Evolutionary conservation across 2,329 filamentous ascomycete species (phyloP).

Genomic region (Trichophyton rubrum): DNA sequence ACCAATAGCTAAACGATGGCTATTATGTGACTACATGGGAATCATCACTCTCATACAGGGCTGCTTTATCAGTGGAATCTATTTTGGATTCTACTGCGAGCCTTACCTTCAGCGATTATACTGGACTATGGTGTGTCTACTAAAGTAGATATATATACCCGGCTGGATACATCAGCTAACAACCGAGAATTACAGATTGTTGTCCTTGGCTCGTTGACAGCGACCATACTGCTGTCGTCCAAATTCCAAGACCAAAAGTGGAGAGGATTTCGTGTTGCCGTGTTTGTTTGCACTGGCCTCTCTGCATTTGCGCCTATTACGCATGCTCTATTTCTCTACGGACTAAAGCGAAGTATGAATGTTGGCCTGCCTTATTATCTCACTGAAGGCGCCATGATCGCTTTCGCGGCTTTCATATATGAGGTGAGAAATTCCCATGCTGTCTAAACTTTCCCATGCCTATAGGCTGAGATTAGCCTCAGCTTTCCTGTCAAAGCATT

Average conservation of each 20-base stretch:
- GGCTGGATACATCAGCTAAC: background rate
- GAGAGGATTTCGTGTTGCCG: slow-evolving; percentile 18
- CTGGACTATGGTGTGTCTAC: slow-evolving; percentile 26
- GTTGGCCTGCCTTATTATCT: background rate
- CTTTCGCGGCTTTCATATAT: background rate
- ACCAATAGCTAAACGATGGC: slow-evolving; percentile 16
- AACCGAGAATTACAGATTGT: slow-evolving; percentile 17
- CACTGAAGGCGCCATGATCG: background rate
- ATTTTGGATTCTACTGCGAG: slow-evolving; percentile 27
- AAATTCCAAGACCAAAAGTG: slow-evolving; percentile 21
- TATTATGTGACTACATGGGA: slow-evolving; percentile 23
- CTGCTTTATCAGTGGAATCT: slow-evolving; percentile 25
- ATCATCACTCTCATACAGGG: slow-evolving; percentile 25
- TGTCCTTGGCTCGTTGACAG: slow-evolving; percentile 20
- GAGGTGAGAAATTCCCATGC: background rate
- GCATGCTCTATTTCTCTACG: slow-evolving; percentile 20
- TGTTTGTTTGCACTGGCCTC: slow-evolving; percentile 22
- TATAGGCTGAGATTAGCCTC: background rate
- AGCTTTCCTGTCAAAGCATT: background rate
- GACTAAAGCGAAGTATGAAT: slow-evolving; percentile 16
- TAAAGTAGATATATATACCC: background rate
- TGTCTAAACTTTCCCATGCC: background rate
- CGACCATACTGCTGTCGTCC: slow-evolving; percentile 25
- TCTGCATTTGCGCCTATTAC: slow-evolving; percentile 25
- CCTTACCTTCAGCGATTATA: slow-evolving; percentile 19